A percentile compares a stretch with the other conserved stretches of the same genome.
Evolutionary conservation across 345 rosid species (phyloP).

Genomic region (Rubroshorea leprosula): DNA sequence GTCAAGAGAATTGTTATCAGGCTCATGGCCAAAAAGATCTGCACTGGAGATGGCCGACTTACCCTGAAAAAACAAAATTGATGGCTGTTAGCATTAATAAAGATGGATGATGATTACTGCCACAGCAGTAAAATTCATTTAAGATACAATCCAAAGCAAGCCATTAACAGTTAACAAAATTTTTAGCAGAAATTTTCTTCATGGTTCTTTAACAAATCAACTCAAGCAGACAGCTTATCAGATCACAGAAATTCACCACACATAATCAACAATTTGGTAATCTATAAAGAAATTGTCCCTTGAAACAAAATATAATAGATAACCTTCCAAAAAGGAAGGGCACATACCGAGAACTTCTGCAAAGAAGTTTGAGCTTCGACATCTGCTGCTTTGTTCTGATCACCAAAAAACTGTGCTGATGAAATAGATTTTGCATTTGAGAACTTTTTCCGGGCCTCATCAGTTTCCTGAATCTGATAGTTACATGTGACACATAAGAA

Average conservation of each 20-base stretch:
- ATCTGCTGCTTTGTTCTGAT: constrained; percentile 50
- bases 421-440: constrained; percentile 94
- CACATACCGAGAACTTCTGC: constrained; percentile 86
- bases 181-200: too few relatives aligned
- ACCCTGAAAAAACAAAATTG: constrained; percentile 37
- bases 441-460: constrained; percentile 97
- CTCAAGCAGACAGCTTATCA: too few relatives aligned
- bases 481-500: constrained; percentile 12
- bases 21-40: constrained; percentile 67
- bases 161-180: too few relatives aligned
- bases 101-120: too few relatives aligned
- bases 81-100: background rate
- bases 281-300: background rate
- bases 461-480: constrained; percentile 75
- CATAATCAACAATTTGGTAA: too few relatives aligned
- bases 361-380: constrained; percentile 66
- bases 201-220: too few relatives aligned
- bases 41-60: constrained; percentile 93
- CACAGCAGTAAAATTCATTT: background rate
- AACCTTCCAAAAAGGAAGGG: constrained; percentile 1
- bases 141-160: too few relatives aligned
- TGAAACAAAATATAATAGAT: background rate
- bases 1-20: constrained; percentile 52
- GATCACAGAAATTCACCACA: background rate
- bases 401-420: constrained; percentile 85